These are phyloP conservation scores for Cladobotryum mycophilum DNA, from an alignment of 2,329 filamentous ascomycete species.

Conservation along the genomic window DNA sequence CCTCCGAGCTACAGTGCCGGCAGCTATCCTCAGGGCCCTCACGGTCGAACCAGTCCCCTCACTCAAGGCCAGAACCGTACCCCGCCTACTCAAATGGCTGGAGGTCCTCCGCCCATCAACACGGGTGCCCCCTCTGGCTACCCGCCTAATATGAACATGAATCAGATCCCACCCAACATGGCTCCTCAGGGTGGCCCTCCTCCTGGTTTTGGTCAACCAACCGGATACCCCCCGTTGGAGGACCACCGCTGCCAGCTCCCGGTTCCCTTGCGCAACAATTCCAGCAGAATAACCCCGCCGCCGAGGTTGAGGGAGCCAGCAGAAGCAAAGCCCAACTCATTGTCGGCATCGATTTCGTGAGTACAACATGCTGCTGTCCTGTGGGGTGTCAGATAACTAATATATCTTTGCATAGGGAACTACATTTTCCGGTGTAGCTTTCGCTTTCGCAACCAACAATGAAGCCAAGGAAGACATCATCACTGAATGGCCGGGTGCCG, in stretches of 20 bases:
- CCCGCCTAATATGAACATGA: conserved; percentile 47
- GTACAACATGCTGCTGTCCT: conserved; percentile 21
- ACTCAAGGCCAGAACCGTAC: conserved; percentile 45
- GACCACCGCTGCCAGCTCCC: conserved; percentile 33
- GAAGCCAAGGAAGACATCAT: conserved; percentile 98
- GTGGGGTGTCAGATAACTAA: neutral
- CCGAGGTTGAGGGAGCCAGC: conserved; percentile 80
- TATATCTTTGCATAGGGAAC: conserved; percentile 58
- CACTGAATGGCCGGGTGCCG: conserved; percentile 96
- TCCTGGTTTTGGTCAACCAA: conserved; percentile 38
- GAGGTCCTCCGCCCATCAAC: conserved; percentile 62
- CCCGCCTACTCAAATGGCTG: conserved; percentile 54
- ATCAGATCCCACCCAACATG: conserved; percentile 33
- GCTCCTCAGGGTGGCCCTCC: conserved; percentile 30
- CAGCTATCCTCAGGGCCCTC: conserved; percentile 45
- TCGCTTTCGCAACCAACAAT: conserved; percentile 94
- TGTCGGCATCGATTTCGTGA: conserved; percentile 96
- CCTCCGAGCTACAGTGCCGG: conserved; percentile 56
- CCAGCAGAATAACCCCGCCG: conserved; percentile 43
- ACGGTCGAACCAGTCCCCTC: conserved; percentile 49
- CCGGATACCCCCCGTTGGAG: conserved; percentile 40
- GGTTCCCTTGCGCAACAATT: conserved; percentile 36
- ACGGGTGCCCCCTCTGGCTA: conserved; percentile 57
- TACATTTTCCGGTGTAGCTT: conserved; percentile 95
- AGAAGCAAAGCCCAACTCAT: conserved; percentile 95